These are phyloP conservation scores for Singerocomus inundabilis DNA, from an alignment of 1,284 basidiomycete genomes.

Conservation along the genomic window DNA sequence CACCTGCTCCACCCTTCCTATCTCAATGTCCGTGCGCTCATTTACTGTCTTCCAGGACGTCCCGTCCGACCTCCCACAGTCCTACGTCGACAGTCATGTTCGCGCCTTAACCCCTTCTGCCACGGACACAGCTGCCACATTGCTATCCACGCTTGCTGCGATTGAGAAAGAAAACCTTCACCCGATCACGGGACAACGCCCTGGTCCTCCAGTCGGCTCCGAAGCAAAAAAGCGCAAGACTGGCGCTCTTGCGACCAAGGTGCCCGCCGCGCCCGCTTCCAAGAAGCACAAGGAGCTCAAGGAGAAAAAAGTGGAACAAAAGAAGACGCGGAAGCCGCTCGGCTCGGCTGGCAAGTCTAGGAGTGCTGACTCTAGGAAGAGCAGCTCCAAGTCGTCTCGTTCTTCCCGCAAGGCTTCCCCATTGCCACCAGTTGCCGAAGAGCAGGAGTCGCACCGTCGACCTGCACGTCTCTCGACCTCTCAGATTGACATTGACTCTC, in stretches of 20 bases:
- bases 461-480: constrained; percentile 25
- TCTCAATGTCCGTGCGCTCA: constrained; percentile 50
- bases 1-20: constrained; percentile 11
- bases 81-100: constrained; percentile 23
- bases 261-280: constrained; percentile 34
- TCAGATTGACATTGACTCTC: constrained; percentile 46
- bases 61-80: constrained; percentile 34
- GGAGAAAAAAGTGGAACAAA: constrained; percentile 45
- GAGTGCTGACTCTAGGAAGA: constrained; percentile 30
- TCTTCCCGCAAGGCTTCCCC: constrained; percentile 41
- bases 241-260: constrained; percentile 53
- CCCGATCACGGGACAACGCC: constrained; percentile 64
- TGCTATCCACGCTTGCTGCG: constrained; percentile 36
- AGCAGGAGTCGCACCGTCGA: constrained; percentile 34
- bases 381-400: constrained; percentile 29
- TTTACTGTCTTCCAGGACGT: constrained; percentile 69
- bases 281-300: constrained; percentile 48
- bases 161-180: constrained; percentile 76
- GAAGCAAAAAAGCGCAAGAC: constrained; percentile 65
- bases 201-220: constrained; percentile 37
- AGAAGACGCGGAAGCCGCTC: constrained; percentile 56
- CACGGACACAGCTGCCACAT: constrained; percentile 36
- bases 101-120: constrained; percentile 14
- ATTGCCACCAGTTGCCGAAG: constrained; percentile 48
- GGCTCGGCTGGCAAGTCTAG: constrained; percentile 33